A percentile compares a stretch with the other conserved stretches of the same genome.
These are phyloP conservation scores for Scutellaria minor DNA, from an alignment of 257 asterid species.

Conservation along the genomic window DNA sequence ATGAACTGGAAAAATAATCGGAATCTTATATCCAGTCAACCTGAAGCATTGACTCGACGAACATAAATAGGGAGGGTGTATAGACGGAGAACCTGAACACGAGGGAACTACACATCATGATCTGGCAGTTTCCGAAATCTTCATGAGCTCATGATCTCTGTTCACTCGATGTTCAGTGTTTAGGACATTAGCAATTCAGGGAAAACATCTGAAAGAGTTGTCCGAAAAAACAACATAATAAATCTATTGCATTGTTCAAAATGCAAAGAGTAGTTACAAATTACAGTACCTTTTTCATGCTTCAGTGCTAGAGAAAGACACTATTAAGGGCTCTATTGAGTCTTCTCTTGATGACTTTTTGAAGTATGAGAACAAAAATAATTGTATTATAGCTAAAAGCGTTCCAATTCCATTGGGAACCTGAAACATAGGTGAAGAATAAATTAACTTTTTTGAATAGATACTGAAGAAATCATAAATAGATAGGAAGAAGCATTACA, in stretches of 20 bases:
- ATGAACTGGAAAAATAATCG: conserved; percentile 17
- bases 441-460: neutral
- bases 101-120: neutral
- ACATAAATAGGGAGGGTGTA: neutral
- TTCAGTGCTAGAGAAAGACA: conserved; percentile 41
- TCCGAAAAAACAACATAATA: too few species aligned
- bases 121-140: neutral
- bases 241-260: too few species aligned
- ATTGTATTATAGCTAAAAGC: conserved; percentile 48
- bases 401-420: conserved; percentile 74
- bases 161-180: conserved; percentile 5
- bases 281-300: conserved; percentile 38
- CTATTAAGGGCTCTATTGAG: conserved; percentile 51
- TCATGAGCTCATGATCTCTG: neutral
- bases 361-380: conserved; percentile 55
- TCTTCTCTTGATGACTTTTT: conserved; percentile 45
- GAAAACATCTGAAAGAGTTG: neutral
- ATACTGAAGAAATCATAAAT: neutral
- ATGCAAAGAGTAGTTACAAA: neutral
- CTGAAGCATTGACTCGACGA: conserved; percentile 22
- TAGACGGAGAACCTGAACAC: conserved; percentile 5
- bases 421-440: conserved; percentile 38
- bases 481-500: conserved; percentile 41
- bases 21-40: conserved; percentile 3
- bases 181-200: neutral